phyloP scores from a whole-genome alignment of 2,329 filamentous ascomycete species.

The Rutstroemia sp. region DNA sequence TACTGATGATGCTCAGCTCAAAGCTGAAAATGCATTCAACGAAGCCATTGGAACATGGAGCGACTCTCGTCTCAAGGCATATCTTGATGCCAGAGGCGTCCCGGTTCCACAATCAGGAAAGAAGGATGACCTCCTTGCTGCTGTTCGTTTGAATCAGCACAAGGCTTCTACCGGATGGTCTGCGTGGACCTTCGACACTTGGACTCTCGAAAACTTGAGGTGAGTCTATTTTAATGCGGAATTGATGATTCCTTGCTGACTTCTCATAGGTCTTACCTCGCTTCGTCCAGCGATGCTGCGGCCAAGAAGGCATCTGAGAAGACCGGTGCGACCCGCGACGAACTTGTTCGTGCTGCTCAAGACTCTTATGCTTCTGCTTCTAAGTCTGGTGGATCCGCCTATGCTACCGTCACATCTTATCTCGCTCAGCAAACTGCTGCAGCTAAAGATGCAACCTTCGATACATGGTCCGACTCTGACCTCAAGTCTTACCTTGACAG shows the following conservation, averaged over 20 bases:
- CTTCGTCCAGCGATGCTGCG: constrained; percentile 43
- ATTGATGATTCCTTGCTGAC: not conserved
- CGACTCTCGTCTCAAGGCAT: constrained; percentile 67
- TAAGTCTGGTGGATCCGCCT: constrained; percentile 47
- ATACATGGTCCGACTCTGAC: constrained; percentile 57
- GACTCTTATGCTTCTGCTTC: constrained; percentile 54
- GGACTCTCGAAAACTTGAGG: constrained; percentile 64
- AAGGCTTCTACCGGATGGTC: constrained; percentile 61
- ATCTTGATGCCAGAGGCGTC: constrained; percentile 68
- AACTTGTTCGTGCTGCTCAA: constrained; percentile 60
- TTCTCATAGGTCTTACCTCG: constrained; percentile 37
- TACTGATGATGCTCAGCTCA: constrained; percentile 58
- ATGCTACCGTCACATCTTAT: constrained; percentile 65
- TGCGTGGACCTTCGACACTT: constrained; percentile 75
- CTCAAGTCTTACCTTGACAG: constrained; percentile 74
- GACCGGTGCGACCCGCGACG: constrained; percentile 61
- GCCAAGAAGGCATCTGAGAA: constrained; percentile 55
- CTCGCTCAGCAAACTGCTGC: constrained; percentile 57
- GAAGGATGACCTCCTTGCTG: constrained; percentile 64
- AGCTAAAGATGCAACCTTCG: constrained; percentile 60
- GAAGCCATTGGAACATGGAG: constrained; percentile 58
- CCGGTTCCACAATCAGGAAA: constrained; percentile 66
- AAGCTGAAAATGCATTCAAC: constrained; percentile 61
- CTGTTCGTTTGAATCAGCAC: constrained; percentile 67
- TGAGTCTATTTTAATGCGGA: constrained; percentile 25